A percentile compares a stretch with the other conserved stretches of the same genome.
Conservation (phyloP, 2,329 filamentous ascomycete genomes). For the Pleurostoma richardsiae region DNA sequence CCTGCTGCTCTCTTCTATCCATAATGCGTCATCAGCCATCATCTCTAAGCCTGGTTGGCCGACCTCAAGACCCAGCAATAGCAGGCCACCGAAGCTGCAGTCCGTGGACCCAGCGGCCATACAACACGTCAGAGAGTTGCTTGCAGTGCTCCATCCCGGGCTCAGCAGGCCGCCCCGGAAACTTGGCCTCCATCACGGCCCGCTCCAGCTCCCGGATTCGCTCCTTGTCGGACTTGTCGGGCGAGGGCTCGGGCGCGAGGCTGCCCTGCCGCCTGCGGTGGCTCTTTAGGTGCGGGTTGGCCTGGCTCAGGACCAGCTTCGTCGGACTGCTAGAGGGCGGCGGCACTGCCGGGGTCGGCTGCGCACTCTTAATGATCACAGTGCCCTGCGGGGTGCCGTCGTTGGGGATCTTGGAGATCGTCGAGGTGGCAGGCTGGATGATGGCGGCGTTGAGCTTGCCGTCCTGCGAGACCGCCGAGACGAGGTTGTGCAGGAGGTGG, state of each 20-base stretch:
- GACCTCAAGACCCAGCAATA: slow-evolving; percentile 18
- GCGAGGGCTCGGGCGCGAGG: slow-evolving; percentile 21
- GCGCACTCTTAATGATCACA: slow-evolving; percentile 49
- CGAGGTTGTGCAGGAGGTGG: slow-evolving; percentile 72
- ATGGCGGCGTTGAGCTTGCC: slow-evolving; percentile 54
- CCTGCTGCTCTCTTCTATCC: too few species aligned
- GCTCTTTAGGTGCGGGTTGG: slow-evolving; percentile 80
- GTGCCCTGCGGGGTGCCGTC: slow-evolving; percentile 46
- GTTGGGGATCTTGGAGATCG: slow-evolving; percentile 15
- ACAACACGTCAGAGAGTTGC: slow-evolving; percentile 84
- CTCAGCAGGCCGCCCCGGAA: slow-evolving; percentile 46
- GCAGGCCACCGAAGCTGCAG: slow-evolving; percentile 66
- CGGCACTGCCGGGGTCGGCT: slow-evolving; percentile 26
- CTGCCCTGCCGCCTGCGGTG: slow-evolving; percentile 62
- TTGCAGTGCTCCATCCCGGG: slow-evolving; percentile 90
- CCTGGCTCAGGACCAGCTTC: slow-evolving; percentile 73
- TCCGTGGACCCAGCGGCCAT: slow-evolving; percentile 84
- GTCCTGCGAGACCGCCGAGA: slow-evolving; percentile 68
- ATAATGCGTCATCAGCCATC: too few species aligned
- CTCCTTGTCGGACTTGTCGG: slow-evolving; percentile 21
- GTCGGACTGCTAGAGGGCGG: slow-evolving; percentile 30
- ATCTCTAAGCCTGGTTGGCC: too few species aligned
- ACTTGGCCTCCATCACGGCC: slow-evolving; percentile 43
- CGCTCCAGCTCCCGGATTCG: slow-evolving; percentile 37
- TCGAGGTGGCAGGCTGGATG: slow-evolving; percentile 25